These are phyloP conservation scores for Acanthochlamys bracteata DNA, from an alignment of 106 monocot species.

Conservation along the genomic window DNA sequence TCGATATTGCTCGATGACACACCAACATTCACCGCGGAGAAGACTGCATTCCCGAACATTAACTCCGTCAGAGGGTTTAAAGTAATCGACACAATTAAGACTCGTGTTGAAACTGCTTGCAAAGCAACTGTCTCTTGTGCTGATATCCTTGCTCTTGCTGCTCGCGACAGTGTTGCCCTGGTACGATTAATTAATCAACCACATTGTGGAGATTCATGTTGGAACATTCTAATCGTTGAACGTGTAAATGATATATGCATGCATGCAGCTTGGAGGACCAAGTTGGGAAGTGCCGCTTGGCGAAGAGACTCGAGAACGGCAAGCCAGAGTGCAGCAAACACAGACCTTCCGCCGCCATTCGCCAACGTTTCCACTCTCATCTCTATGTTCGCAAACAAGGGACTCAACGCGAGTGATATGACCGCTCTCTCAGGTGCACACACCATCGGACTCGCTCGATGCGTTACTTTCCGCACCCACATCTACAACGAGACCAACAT, in stretches of 20 bases:
- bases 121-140: conserved; percentile 14
- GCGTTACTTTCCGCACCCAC: conserved; percentile 11
- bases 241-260: too few relatives aligned
- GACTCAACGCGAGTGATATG: conserved; percentile 6
- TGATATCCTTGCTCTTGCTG: conserved; percentile 16
- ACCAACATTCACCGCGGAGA: conserved; percentile 17
- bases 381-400: conserved; percentile 3
- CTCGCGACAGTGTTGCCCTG: conserved; percentile 1
- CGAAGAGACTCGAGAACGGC: conserved; percentile 24
- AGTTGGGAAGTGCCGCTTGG: conserved; percentile 23
- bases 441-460: conserved; percentile 18
- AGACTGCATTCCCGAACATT: conserved; percentile 12
- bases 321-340: conserved; percentile 24
- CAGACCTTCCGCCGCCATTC: conserved; percentile 11
- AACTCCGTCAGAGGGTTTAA: conserved; percentile 18
- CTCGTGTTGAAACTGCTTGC: conserved; percentile 11
- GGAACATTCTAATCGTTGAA: too few relatives aligned
- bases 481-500: conserved; percentile 23
- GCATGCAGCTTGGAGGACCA: conserved; percentile 30
- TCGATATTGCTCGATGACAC: conserved; percentile 20
- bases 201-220: too few relatives aligned
- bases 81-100: conserved; percentile 18
- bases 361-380: conserved; percentile 10
- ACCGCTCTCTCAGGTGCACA: conserved; percentile 16
- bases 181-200: not conserved